A percentile compares a stretch with the other conserved stretches of the same genome.
Conservation (phyloP, 371 early-diverging fungal genomes). For the Apophysomyces variabilis region DNA sequence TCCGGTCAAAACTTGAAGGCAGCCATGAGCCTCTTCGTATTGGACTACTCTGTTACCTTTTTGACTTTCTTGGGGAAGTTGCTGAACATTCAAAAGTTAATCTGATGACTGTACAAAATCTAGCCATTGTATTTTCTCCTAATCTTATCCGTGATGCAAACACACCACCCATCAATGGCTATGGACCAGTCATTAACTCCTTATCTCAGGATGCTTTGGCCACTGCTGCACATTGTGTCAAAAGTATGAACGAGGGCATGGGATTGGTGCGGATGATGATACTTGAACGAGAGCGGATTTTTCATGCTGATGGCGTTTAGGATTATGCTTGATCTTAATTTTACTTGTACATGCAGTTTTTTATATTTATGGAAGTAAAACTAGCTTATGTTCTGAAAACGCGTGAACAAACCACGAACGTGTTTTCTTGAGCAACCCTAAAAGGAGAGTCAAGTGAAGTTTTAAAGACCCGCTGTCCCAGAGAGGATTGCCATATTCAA, state of each 20-base stretch:
- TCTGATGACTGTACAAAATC: slow-evolving; percentile 82
- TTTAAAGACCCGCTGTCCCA: too few species aligned
- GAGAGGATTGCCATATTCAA: neutral
- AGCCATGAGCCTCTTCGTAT: slow-evolving; percentile 28
- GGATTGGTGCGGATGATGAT: slow-evolving; percentile 21
- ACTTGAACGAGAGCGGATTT: slow-evolving; percentile 8
- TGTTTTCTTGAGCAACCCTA: too few species aligned
- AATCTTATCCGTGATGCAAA: slow-evolving; percentile 77
- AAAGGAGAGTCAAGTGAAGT: too few species aligned
- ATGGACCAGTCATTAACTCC: slow-evolving; percentile 48
- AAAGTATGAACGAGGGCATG: slow-evolving; percentile 25
- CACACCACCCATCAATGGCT: slow-evolving; percentile 3
- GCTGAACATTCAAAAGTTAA: slow-evolving; percentile 63
- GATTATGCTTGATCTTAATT: neutral
- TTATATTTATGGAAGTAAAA: neutral
- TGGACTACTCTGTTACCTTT: slow-evolving; percentile 64
- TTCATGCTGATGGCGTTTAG: neutral
- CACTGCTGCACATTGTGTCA: slow-evolving; percentile 22
- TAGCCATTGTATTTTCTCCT: slow-evolving; percentile 89
- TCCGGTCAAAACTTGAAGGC: slow-evolving; percentile 24
- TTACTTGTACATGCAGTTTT: neutral
- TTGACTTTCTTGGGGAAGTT: slow-evolving; percentile 67
- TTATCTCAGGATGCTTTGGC: slow-evolving; percentile 27
- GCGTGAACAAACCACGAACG: neutral
- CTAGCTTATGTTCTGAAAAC: neutral